phyloP scores from a whole-genome alignment of 108 stramenopile genomes.

The Mediolabrus comicus region DNA sequence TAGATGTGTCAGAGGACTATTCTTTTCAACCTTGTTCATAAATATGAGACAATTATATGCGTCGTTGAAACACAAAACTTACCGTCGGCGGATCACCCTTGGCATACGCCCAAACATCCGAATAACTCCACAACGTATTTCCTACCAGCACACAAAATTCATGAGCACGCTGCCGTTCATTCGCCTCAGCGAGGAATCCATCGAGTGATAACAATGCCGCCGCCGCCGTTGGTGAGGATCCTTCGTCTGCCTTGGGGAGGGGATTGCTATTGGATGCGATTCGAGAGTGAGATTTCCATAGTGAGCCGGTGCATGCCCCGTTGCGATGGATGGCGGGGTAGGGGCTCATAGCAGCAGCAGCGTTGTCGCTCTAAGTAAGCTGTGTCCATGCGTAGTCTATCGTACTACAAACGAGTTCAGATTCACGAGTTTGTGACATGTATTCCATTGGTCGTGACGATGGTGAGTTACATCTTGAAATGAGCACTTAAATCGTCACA shows the following conservation, averaged over 20 bases:
- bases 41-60: too few species aligned
- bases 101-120: constrained; percentile 52
- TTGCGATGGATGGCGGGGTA: constrained; percentile 44
- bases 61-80: constrained; percentile 4
- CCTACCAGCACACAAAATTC: constrained; percentile 79
- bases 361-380: too few species aligned
- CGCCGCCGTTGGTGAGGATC: neutral
- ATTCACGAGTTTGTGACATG: too few species aligned
- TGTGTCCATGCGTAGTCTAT: too few species aligned
- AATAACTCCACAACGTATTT: constrained; percentile 66
- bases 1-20: too few species aligned
- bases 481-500: too few species aligned
- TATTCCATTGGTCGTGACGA: too few species aligned
- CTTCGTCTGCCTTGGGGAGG: constrained; percentile 3
- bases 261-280: neutral
- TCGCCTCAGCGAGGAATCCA: constrained; percentile 42
- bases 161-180: constrained; percentile 46
- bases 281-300: constrained; percentile 49
- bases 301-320: constrained; percentile 42
- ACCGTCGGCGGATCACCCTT: constrained; percentile 72
- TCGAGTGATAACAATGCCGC: constrained; percentile 23
- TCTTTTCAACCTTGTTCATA: too few species aligned
- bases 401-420: too few species aligned
- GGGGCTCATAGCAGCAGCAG: constrained; percentile 27
- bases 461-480: too few species aligned